phyloP scores from a whole-genome alignment of 2,329 filamentous ascomycete genomes.

The Neonectria punicea region DNA sequence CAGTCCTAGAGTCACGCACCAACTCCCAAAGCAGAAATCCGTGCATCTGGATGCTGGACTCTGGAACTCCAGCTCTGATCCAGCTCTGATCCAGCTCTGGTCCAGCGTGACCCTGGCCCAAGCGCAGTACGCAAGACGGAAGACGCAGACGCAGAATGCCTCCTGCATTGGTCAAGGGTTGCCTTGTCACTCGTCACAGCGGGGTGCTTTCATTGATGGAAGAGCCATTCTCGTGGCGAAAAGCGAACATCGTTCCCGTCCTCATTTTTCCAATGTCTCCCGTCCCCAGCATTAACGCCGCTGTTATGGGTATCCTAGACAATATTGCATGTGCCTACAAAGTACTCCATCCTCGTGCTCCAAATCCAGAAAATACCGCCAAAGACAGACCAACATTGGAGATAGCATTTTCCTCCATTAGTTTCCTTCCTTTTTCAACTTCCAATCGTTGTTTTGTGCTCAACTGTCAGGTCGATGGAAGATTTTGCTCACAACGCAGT shows the following conservation, averaged over 20 bases:
- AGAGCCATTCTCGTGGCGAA: neutral
- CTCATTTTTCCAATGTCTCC: neutral
- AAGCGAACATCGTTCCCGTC: neutral
- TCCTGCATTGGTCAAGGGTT: neutral
- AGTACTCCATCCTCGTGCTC: neutral
- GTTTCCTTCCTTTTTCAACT: neutral
- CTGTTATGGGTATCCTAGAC: conserved; percentile 20
- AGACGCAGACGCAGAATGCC: neutral
- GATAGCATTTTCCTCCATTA: neutral
- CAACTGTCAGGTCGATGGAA: neutral
- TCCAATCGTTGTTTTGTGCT: neutral
- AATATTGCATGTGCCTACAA: neutral
- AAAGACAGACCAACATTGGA: neutral
- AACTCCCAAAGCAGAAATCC: neutral
- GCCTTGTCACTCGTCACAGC: neutral
- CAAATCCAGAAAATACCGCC: neutral
- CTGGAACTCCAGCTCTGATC: neutral
- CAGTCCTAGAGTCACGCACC: neutral
- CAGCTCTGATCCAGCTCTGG: neutral
- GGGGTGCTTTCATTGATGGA: neutral
- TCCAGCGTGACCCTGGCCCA: neutral
- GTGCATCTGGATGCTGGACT: neutral
- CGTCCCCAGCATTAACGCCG: neutral
- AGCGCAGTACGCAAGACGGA: neutral
- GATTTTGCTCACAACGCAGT: neutral